Evolutionary conservation across 768 basidiomycete genomes (phyloP).

Genomic region (Lepiota subincarnata): DNA sequence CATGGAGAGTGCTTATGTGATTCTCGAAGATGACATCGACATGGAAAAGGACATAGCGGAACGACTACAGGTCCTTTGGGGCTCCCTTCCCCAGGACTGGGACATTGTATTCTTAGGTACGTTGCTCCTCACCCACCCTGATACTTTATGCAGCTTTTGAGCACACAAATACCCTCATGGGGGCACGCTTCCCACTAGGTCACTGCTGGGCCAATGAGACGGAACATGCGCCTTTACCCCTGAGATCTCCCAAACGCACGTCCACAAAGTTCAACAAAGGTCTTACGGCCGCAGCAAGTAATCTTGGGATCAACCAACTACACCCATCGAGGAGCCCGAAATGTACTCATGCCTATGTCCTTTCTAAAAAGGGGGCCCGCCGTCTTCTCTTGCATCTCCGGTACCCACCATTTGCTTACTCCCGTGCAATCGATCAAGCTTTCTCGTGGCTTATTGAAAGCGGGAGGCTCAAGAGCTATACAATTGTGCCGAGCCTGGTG

Average conservation of each 20-base stretch:
- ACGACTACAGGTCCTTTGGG: conserved; percentile 44
- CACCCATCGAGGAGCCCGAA: conserved; percentile 60
- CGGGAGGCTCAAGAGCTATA: conserved; percentile 53
- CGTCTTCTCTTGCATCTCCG: conserved; percentile 56
- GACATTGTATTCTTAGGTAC: conserved; percentile 71
- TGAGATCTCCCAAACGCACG: conserved; percentile 1
- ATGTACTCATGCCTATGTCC: conserved; percentile 71
- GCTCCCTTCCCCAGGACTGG: conserved; percentile 55
- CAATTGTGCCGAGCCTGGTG: conserved; percentile 63
- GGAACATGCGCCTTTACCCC: conserved; percentile 32
- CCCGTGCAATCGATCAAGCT: conserved; percentile 74
- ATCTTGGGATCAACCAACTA: conserved; percentile 26
- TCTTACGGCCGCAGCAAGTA: neutral
- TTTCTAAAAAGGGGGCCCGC: conserved; percentile 56
- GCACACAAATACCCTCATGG: conserved; percentile 1
- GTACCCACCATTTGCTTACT: conserved; percentile 68
- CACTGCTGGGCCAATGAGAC: conserved; percentile 80
- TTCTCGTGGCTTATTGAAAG: conserved; percentile 61
- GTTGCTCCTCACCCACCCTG: conserved; percentile 12
- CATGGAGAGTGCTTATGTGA: conserved; percentile 36
- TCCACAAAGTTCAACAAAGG: conserved; percentile 9
- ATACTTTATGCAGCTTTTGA: neutral
- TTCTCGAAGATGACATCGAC: conserved; percentile 80
- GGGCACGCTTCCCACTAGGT: conserved; percentile 36
- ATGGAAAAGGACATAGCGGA: conserved; percentile 60